Conservation (phyloP, 2,329 filamentous ascomycete species). For the Hypomyces perniciosus region DNA sequence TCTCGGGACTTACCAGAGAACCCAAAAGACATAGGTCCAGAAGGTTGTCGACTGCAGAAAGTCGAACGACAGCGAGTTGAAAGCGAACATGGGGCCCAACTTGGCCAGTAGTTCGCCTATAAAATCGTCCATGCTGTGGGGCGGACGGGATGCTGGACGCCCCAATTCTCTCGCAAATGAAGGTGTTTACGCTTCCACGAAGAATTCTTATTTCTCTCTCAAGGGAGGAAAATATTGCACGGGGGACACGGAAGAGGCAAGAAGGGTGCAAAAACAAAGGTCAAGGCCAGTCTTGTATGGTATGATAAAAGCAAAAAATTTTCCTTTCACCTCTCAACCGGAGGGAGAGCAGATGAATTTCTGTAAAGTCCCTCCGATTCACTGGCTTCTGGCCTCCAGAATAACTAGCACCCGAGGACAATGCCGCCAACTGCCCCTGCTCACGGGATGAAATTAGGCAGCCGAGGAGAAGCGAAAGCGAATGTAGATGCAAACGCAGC, state of each 20-base stretch:
- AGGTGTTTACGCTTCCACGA: constrained; percentile 7
- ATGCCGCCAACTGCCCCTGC: constrained; percentile 4
- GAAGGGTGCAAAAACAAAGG: not conserved
- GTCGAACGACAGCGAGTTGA: constrained; percentile 14
- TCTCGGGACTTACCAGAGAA: constrained; percentile 41
- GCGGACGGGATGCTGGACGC: constrained; percentile 3
- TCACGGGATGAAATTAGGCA: not conserved
- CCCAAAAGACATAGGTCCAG: constrained; percentile 39
- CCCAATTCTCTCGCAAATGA: constrained; percentile 4
- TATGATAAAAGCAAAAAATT: not conserved
- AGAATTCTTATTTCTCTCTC: not conserved
- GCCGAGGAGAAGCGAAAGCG: not conserved
- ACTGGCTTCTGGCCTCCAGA: too few relatives aligned
- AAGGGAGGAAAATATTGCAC: not conserved
- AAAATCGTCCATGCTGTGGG: constrained; percentile 11
- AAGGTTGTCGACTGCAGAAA: constrained; percentile 40
- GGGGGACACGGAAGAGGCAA: not conserved
- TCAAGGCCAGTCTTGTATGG: not conserved
- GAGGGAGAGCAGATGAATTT: not conserved
- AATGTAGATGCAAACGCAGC: constrained; percentile 5
- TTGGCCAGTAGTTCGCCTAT: constrained; percentile 8
- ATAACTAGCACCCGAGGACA: too few relatives aligned
- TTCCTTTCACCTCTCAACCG: not conserved
- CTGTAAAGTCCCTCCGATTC: too few relatives aligned
- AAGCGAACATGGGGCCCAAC: constrained; percentile 5